A percentile compares a stretch with the other conserved stretches of the same genome.
Evolutionary conservation across 176 grass and related monocot genomes (phyloP).

Genomic region (Musa itinerans): DNA sequence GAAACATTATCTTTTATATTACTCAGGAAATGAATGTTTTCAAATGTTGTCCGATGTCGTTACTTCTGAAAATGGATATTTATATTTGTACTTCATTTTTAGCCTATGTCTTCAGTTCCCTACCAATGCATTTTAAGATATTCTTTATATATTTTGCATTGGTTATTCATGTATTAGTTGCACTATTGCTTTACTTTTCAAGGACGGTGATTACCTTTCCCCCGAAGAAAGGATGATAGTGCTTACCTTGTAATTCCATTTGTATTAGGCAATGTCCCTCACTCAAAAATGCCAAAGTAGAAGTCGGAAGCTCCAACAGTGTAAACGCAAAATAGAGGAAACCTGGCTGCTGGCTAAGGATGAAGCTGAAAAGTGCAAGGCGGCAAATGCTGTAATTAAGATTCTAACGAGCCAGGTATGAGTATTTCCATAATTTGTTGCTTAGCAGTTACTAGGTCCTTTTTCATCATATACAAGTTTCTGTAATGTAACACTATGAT

Average conservation of each 20-base stretch:
- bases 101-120: background rate
- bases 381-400: slow-evolving; percentile 80
- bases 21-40: too few relatives aligned
- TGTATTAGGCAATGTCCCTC: slow-evolving; percentile 48
- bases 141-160: too few relatives aligned
- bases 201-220: background rate
- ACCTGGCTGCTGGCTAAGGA: slow-evolving; percentile 56
- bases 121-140: background rate
- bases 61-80: too few relatives aligned
- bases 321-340: slow-evolving; percentile 80
- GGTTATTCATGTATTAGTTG: background rate
- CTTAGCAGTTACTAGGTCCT: background rate
- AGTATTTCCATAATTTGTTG: background rate
- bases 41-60: too few relatives aligned
- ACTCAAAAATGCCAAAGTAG: slow-evolving; percentile 63
- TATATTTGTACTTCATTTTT: too few relatives aligned
- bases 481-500: background rate
- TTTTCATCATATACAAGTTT: too few relatives aligned
- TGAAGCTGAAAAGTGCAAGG: slow-evolving; percentile 82
- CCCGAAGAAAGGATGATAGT: background rate
- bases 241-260: slow-evolving; percentile 15
- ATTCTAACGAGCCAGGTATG: slow-evolving; percentile 79
- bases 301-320: slow-evolving; percentile 63
- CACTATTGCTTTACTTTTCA: background rate
- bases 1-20: too few relatives aligned